Percentiles rank a stretch among this genome's conserved stretches.
phyloP scores from a whole-genome alignment of 169 alveolate genomes.

The Eimeria praecox region DNA sequence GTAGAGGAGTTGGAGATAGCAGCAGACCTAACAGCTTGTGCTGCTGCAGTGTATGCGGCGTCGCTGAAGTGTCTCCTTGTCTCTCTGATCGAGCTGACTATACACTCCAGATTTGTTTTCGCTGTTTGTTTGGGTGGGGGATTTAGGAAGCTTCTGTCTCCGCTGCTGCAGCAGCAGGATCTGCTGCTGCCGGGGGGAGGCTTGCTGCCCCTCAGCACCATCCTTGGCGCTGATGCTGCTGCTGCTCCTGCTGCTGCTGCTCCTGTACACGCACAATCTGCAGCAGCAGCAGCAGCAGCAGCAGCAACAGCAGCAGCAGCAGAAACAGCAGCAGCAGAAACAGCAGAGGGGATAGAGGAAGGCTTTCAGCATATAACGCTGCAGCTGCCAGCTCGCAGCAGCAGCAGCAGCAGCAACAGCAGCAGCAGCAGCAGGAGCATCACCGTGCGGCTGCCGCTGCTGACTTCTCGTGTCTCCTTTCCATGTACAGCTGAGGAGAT shows the following conservation, averaged over 20 bases:
- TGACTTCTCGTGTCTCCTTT: constrained; percentile 15
- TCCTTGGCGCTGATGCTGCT: too few species aligned
- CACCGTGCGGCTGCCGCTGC: constrained; percentile 20
- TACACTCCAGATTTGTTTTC: not conserved
- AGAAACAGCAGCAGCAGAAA: constrained; percentile 25
- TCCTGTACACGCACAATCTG: not conserved
- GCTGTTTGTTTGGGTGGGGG: not conserved
- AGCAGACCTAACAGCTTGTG: constrained; percentile 18
- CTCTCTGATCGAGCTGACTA: constrained; percentile 11
- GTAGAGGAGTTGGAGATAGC: not conserved
- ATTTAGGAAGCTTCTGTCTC: not conserved
- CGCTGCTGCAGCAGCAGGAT: constrained; percentile 61
- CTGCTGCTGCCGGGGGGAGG: constrained; percentile 66
- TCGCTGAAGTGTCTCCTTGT: constrained; percentile 25
- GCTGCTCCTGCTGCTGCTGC: constrained; percentile 10
- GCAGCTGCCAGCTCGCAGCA: not conserved
- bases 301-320: constrained; percentile 6
- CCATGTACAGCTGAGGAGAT: constrained; percentile 32
- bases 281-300: not conserved
- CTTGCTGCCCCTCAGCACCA: constrained; percentile 3
- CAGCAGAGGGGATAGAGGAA: not conserved
- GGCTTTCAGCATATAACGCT: constrained; percentile 2
- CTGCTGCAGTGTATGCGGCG: constrained; percentile 72
- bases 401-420: not conserved
- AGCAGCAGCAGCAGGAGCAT: constrained; percentile 40